Base-by-base conservation (phyloP, 352 stramenopile genomes). In the Pythium apleroticum region DNA sequence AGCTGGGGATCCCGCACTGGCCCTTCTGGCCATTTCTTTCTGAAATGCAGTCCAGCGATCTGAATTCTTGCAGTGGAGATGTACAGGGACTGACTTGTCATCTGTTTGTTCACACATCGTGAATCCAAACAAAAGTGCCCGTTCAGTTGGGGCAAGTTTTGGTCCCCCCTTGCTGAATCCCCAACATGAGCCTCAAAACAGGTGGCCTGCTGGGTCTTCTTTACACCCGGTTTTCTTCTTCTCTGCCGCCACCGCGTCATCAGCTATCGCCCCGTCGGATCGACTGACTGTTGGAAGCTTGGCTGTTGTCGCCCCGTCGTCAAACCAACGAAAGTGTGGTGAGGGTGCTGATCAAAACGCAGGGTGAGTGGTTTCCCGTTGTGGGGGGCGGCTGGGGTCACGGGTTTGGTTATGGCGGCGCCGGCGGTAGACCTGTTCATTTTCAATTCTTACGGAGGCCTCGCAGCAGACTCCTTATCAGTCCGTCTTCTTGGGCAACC, bases 391-490 rank as follows among this genome's bases (percentile, higher is more conserved):
- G n/a, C n/a, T n/a, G n/a, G n/a, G n/a, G n/a, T n/a, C n/a, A n/a
- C n/a, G 9, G 45, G 17, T 4, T 52, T 25, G 45, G 24, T 28
- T 25, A 25, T 28, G 20, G 45, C 43, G 43, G 10, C 43, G 19
- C 43, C 22, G 17, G 49, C 24, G 49, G 12, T n/a, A 19, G 22
- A 33, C 45, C 24, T 54, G 43, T 49, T 65, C 63, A 70, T 70
- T 70, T 70, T 61, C 57, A 33, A 70, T 65, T 70, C 63, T 52
- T 70, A 70, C 63, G 63, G 63, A 65, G 57, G 56, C 39, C 63
- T 70, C 56, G 31, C 63, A 70, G 56, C 41, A 70, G 63, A 70
- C 63, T 70, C 63, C 63, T 70, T 70, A 70, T n/a, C 57, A 52
- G 63, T 64, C 50, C 63, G 45, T 53, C 63, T 57, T 68, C 54